Evolutionary conservation across 495 filamentous ascomycete species (phyloP).

Genomic region (Lasiosphaeriaceae sp.): DNA sequence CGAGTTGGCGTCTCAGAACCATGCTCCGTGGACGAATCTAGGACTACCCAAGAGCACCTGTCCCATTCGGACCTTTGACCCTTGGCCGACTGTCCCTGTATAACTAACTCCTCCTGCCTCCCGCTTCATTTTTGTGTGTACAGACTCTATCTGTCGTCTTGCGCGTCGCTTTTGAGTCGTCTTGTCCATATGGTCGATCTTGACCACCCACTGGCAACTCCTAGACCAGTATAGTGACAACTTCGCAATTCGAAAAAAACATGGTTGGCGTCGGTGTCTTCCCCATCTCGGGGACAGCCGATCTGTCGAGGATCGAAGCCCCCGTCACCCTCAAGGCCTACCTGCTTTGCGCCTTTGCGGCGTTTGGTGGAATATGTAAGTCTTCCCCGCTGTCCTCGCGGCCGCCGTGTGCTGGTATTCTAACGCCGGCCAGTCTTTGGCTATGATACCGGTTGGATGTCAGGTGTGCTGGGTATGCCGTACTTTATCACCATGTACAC

Average conservation of each 20-base stretch:
- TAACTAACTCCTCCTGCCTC: too few species aligned
- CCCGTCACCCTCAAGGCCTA: conserved; percentile 64
- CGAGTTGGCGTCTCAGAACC: too few species aligned
- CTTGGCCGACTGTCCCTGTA: too few species aligned
- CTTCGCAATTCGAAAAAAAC: background rate
- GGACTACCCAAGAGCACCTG: too few species aligned
- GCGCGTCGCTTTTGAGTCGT: too few species aligned
- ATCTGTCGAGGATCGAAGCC: conserved; percentile 55
- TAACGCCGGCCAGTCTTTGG: conserved; percentile 45
- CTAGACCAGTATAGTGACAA: too few species aligned
- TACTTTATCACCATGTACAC: conserved; percentile 59
- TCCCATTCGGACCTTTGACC: too few species aligned
- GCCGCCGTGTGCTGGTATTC: background rate
- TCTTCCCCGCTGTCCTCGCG: background rate
- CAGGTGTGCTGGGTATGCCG: conserved; percentile 53
- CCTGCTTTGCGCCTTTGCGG: conserved; percentile 61
- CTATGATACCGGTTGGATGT: conserved; percentile 64
- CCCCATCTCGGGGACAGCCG: conserved; percentile 32
- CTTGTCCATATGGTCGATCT: too few species aligned
- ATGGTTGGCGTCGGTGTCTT: conserved; percentile 21
- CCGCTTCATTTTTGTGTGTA: background rate
- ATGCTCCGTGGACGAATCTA: too few species aligned
- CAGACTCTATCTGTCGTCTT: too few species aligned
- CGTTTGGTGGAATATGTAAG: conserved; percentile 59
- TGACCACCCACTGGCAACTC: too few species aligned